Evolutionary conservation across 306 rosid species (phyloP).

Genomic region (Hippophae tibetana): DNA sequence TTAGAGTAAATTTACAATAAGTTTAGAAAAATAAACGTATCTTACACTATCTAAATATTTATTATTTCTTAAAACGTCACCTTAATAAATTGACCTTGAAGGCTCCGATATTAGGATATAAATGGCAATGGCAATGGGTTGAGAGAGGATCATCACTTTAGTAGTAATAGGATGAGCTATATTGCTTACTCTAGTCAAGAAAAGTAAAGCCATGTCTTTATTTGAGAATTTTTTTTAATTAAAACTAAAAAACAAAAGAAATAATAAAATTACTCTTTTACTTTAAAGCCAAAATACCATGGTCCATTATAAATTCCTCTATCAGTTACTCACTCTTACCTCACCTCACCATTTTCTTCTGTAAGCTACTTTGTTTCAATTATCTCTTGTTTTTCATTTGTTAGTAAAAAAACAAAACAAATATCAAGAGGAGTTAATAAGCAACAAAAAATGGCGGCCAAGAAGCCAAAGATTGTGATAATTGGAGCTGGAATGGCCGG

Average conservation of each 20-base stretch:
- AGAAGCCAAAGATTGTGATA: conserved; percentile 73
- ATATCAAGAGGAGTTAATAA: neutral
- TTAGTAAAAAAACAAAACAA: neutral
- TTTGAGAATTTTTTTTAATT: conserved; percentile 11
- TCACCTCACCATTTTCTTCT: conserved; percentile 36
- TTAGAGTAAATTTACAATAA: too few species aligned
- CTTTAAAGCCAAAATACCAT: conserved; percentile 11
- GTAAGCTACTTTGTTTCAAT: conserved; percentile 2
- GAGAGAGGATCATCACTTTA: conserved; percentile 1
- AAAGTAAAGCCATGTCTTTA: conserved; percentile 57
- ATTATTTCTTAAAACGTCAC: too few species aligned
- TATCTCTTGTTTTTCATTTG: neutral
- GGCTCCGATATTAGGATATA: conserved; percentile 21
- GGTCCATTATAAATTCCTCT: conserved; percentile 45
- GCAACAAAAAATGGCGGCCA: conserved; percentile 47
- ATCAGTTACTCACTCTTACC: conserved; percentile 39
- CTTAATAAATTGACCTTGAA: neutral
- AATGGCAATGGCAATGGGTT: conserved; percentile 26
- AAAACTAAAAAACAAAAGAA: neutral
- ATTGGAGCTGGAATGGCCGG: conserved; percentile 99
- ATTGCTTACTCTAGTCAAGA: conserved; percentile 16
- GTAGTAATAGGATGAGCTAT: conserved; percentile 3
- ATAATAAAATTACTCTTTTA: neutral
- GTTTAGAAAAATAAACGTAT: too few species aligned
- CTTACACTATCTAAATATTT: too few species aligned